Conservation (phyloP, 1,139 yeast genomes). For the Lodderomyces oxycetoniae region DNA sequence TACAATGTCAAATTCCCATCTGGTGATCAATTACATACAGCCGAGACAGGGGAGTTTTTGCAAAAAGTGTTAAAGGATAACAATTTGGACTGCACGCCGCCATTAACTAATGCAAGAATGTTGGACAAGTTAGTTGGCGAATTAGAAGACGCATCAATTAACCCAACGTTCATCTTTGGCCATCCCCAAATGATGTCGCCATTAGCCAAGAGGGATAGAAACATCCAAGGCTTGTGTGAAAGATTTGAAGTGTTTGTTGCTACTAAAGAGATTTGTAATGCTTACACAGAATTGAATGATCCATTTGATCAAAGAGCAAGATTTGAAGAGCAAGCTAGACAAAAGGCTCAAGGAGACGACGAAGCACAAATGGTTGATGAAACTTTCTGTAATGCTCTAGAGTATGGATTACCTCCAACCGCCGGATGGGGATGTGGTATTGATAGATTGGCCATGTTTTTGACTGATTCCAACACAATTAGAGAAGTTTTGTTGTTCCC, state of each 20-base stretch:
- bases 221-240: slow-evolving; percentile 91
- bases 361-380: slow-evolving; percentile 97
- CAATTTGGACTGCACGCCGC: slow-evolving; percentile 91
- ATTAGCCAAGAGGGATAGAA: slow-evolving; percentile 92
- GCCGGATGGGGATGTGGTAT: slow-evolving; percentile 99
- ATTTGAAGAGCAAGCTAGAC: slow-evolving; percentile 98
- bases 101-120: slow-evolving; percentile 97
- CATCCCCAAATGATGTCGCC: slow-evolving; percentile 99
- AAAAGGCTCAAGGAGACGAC: slow-evolving; percentile 98
- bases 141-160: slow-evolving; percentile 83
- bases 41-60: slow-evolving; percentile 87
- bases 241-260: slow-evolving; percentile 98
- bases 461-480: slow-evolving; percentile 93
- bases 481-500: slow-evolving; percentile 98
- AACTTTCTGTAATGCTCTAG: slow-evolving; percentile 94
- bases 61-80: slow-evolving; percentile 72
- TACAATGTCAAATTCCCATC: slow-evolving; percentile 90
- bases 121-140: slow-evolving; percentile 97
- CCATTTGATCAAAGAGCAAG: slow-evolving; percentile 97
- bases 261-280: slow-evolving; percentile 96
- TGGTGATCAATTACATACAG: slow-evolving; percentile 92
- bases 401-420: slow-evolving; percentile 98
- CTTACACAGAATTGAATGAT: slow-evolving; percentile 98
- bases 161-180: slow-evolving; percentile 97
- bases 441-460: slow-evolving; percentile 96